phyloP scores from a whole-genome alignment of 129 eudicot genomes.

The Flaveria ramosissima region DNA sequence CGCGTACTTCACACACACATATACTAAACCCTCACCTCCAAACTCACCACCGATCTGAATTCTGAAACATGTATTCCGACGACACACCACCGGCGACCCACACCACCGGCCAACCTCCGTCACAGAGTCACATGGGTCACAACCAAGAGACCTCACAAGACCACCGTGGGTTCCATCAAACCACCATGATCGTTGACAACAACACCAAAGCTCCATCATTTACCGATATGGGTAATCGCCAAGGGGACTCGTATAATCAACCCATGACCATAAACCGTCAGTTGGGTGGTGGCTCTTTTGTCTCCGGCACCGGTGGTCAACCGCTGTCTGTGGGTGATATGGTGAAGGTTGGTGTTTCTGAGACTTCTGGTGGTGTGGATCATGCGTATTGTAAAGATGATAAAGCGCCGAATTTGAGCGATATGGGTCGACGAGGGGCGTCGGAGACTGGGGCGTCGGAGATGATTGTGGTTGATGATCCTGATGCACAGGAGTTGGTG shows the following conservation, averaged over 20 bases:
- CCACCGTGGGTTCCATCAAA: neutral
- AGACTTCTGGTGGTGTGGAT: constrained; percentile 10
- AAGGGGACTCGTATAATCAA: neutral
- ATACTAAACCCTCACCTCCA: no score
- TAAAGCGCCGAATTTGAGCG: constrained; percentile 1
- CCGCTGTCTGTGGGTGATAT: constrained; percentile 20
- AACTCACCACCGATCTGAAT: no score
- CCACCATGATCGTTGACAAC: neutral
- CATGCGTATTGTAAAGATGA: neutral
- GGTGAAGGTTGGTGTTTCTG: neutral
- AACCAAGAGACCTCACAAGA: neutral
- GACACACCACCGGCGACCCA: neutral
- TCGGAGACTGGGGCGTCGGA: constrained; percentile 12
- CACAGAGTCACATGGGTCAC: neutral
- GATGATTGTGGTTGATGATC: neutral
- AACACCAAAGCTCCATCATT: constrained; percentile 16
- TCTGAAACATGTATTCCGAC: no score
- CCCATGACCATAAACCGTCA: neutral
- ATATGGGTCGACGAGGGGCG: constrained; percentile 1
- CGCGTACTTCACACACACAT: no score
- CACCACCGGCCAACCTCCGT: neutral
- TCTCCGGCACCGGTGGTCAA: neutral
- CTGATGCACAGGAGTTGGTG: constrained; percentile 13
- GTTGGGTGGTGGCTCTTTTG: neutral
- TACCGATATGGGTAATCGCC: neutral